A percentile compares a stretch with the other conserved stretches of the same genome.
phyloP scores from a whole-genome alignment of 2,329 filamentous ascomycete genomes.

The Talaromyces sp. region DNA sequence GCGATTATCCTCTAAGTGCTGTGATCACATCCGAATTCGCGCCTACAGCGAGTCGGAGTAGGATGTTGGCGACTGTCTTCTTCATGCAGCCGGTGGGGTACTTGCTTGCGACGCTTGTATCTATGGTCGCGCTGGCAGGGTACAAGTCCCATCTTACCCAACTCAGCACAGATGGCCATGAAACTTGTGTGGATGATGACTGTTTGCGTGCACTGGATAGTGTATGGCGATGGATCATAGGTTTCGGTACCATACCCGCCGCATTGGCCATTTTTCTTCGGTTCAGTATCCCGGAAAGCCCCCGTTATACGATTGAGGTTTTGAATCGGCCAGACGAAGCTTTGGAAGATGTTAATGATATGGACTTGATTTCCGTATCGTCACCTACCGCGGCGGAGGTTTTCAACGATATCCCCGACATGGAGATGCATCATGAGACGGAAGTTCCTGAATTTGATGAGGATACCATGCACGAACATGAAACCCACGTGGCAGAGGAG shows the following conservation, averaged over 20 bases:
- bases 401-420: neutral
- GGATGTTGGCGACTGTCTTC: conserved; percentile 81
- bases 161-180: conserved; percentile 33
- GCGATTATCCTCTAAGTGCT: conserved; percentile 62
- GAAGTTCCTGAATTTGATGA: conserved; percentile 1
- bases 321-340: conserved; percentile 19
- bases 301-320: conserved; percentile 61
- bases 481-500: neutral
- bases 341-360: conserved; percentile 12
- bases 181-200: conserved; percentile 53
- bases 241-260: conserved; percentile 59
- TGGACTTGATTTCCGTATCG: neutral
- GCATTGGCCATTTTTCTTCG: conserved; percentile 62
- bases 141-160: conserved; percentile 59
- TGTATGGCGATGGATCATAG: conserved; percentile 63
- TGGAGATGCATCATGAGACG: neutral
- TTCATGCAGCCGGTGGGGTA: conserved; percentile 82
- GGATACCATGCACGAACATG: neutral
- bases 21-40: conserved; percentile 63
- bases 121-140: conserved; percentile 67
- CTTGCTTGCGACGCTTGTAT: conserved; percentile 68
- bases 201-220: conserved; percentile 45
- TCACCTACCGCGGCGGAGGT: neutral
- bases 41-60: conserved; percentile 52
- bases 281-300: conserved; percentile 62